A percentile compares a stretch with the other conserved stretches of the same genome.
phyloP scores from a whole-genome alignment of 1,284 basidiomycete species.

The Phylloboletellus chloephorus region DNA sequence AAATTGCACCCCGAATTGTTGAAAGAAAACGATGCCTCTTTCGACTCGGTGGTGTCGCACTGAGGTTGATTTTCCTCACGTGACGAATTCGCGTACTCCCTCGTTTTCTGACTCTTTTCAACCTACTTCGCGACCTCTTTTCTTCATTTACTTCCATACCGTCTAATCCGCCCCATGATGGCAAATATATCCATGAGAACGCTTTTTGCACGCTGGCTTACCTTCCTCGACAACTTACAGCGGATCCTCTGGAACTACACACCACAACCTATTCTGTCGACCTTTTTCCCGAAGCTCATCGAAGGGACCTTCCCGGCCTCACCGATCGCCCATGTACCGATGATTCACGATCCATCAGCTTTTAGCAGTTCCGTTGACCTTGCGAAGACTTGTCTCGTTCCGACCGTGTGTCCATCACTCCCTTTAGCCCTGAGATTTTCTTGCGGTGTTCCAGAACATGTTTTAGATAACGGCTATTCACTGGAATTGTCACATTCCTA shows the following conservation, averaged over 20 bases:
- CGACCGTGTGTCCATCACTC: conserved; percentile 6
- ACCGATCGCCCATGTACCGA: conserved; percentile 1
- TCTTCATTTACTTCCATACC: conserved; percentile 3
- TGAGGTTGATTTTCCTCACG: conserved; percentile 19
- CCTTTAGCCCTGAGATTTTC: conserved; percentile 1
- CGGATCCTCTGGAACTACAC: conserved; percentile 7
- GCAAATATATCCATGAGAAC: conserved; percentile 2
- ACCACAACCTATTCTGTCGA: conserved; percentile 14
- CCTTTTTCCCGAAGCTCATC: conserved; percentile 6
- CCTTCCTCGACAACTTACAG: conserved; percentile 13
- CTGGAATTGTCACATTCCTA: conserved; percentile 1
- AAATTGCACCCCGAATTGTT: background rate
- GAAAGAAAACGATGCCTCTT: background rate
- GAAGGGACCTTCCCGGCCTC: conserved; percentile 2
- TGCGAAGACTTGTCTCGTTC: conserved; percentile 9
- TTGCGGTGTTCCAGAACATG: conserved; percentile 6
- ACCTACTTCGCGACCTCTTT: background rate
- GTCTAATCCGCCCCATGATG: conserved; percentile 1
- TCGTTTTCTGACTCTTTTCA: background rate
- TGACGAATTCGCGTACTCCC: conserved; percentile 9
- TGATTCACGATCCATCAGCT: background rate
- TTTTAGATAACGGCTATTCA: background rate
- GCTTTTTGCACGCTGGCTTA: conserved; percentile 17
- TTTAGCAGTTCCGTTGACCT: conserved; percentile 1
- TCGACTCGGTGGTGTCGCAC: background rate